Conservation (phyloP, 257 asterid genomes). For the Nicotiana tabacum region DNA sequence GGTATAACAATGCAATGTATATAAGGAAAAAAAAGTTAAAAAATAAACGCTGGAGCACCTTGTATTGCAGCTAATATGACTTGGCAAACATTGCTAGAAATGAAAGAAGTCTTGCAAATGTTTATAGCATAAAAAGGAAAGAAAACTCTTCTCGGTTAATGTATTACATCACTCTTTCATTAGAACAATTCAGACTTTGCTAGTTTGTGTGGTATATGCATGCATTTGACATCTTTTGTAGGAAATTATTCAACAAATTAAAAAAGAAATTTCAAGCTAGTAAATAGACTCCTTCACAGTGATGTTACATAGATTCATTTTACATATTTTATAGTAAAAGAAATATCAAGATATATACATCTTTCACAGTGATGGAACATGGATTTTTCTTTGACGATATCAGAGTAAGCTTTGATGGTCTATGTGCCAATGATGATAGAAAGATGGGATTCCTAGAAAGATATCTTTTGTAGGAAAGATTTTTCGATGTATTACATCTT, state of each 20-base stretch:
- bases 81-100: background rate
- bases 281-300: background rate
- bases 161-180: background rate
- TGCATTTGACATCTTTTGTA: background rate
- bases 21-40: background rate
- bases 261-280: background rate
- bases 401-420: background rate
- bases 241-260: background rate
- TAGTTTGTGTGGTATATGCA: background rate
- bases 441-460: background rate
- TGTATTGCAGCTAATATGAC: background rate
- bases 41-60: background rate
- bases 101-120: background rate
- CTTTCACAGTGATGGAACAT: background rate
- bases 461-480: background rate
- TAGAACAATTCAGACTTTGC: background rate
- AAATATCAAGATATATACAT: background rate
- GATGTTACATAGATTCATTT: background rate
- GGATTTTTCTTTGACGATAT: background rate
- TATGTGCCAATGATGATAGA: background rate
- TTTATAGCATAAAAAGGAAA: background rate
- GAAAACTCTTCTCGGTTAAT: background rate
- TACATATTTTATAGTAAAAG: background rate
- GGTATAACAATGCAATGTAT: background rate
- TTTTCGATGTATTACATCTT: background rate